Evolutionary conservation across 768 basidiomycete genomes (phyloP).

Genomic region (Tulasnella sp.): DNA sequence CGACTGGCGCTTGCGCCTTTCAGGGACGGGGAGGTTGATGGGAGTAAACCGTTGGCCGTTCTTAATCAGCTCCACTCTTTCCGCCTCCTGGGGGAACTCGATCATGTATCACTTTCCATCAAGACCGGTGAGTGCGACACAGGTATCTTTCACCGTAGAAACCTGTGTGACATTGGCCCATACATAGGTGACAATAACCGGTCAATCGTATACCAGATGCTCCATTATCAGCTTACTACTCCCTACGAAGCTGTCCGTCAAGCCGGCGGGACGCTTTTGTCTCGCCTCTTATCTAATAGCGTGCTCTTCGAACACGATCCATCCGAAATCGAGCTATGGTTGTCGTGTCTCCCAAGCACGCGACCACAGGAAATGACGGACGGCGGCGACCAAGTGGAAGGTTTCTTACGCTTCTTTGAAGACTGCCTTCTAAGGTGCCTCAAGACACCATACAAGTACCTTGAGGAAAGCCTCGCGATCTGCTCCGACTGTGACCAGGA

Average conservation of each 20-base stretch:
- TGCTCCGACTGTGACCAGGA: neutral
- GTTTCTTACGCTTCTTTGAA: constrained; percentile 58
- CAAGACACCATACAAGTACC: constrained; percentile 76
- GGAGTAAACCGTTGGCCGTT: constrained; percentile 36
- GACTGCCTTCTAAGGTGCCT: constrained; percentile 74
- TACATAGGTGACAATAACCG: constrained; percentile 24
- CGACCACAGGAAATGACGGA: constrained; percentile 34
- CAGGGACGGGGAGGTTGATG: constrained; percentile 24
- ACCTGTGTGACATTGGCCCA: too few species aligned
- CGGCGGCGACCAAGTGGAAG: constrained; percentile 45
- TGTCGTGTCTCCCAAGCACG: constrained; percentile 49
- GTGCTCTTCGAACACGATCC: constrained; percentile 72
- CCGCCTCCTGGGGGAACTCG: constrained; percentile 59
- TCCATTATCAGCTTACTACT: constrained; percentile 49
- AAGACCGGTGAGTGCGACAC: constrained; percentile 51
- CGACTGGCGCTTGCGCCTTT: too few species aligned
- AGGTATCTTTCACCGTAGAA: too few species aligned
- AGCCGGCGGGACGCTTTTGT: constrained; percentile 45
- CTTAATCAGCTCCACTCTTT: constrained; percentile 70
- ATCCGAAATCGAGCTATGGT: constrained; percentile 64
- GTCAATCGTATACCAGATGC: constrained; percentile 61
- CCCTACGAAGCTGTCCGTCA: constrained; percentile 40
- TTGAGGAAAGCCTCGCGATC: constrained; percentile 44
- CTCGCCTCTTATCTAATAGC: constrained; percentile 54
- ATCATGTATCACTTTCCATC: constrained; percentile 68